These are phyloP conservation scores for Didymella pomorum DNA, from an alignment of 2,329 filamentous ascomycete genomes.

Conservation along the genomic window DNA sequence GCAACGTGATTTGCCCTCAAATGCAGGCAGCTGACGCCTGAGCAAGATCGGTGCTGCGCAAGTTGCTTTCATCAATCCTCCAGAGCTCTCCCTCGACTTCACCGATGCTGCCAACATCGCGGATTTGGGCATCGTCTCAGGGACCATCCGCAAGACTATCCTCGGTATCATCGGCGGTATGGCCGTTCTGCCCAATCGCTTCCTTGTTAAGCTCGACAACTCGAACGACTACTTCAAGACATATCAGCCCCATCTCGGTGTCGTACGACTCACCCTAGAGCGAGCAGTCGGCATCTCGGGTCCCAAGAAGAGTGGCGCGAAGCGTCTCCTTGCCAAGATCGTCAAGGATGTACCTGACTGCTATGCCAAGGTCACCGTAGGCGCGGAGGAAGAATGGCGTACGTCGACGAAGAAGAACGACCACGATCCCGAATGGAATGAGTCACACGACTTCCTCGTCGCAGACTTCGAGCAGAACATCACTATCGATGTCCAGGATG, in stretches of 20 bases:
- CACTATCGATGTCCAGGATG: slow-evolving; percentile 54
- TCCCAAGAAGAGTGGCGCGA: slow-evolving; percentile 52
- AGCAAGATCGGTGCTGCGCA: slow-evolving; percentile 59
- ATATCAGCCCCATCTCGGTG: slow-evolving; percentile 55
- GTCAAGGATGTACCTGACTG: slow-evolving; percentile 59
- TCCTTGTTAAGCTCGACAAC: slow-evolving; percentile 58
- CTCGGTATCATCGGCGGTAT: slow-evolving; percentile 56
- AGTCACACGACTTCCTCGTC: slow-evolving; percentile 59
- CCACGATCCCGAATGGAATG: slow-evolving; percentile 57
- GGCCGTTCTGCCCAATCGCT: slow-evolving; percentile 60
- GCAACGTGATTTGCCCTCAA: background rate
- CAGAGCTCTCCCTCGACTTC: slow-evolving; percentile 57
- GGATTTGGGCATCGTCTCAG: slow-evolving; percentile 54
- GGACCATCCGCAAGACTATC: slow-evolving; percentile 56
- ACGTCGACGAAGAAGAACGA: slow-evolving; percentile 55
- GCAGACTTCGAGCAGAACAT: slow-evolving; percentile 57
- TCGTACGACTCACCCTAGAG: slow-evolving; percentile 56
- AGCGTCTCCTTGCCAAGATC: slow-evolving; percentile 54
- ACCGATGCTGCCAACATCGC: slow-evolving; percentile 58
- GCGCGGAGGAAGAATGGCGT: slow-evolving; percentile 56
- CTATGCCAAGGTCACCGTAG: slow-evolving; percentile 56
- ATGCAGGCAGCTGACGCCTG: slow-evolving; percentile 11
- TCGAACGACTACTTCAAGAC: slow-evolving; percentile 60
- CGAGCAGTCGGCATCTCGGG: slow-evolving; percentile 51
- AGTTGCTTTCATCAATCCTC: slow-evolving; percentile 60